These are phyloP conservation scores for Umbelopsis isabellina DNA, from an alignment of 192 early-diverging fungal species.

Conservation along the genomic window DNA sequence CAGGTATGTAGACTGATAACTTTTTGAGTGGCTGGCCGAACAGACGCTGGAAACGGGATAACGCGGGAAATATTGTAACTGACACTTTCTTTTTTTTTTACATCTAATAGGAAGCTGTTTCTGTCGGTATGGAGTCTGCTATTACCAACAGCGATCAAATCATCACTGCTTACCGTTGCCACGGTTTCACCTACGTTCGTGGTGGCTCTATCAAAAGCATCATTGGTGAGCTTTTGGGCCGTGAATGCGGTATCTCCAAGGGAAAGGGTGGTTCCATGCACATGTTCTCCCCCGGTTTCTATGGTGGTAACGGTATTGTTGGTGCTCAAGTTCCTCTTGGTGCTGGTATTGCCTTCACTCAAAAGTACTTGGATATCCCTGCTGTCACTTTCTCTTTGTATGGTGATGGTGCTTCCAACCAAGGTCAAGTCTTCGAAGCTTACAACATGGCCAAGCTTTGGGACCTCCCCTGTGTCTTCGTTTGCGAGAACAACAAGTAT, in stretches of 20 bases:
- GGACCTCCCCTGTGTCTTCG: constrained; percentile 91
- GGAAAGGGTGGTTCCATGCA: constrained; percentile 99
- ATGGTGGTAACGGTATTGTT: constrained; percentile 99
- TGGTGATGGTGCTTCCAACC: constrained; percentile 97
- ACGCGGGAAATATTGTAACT: constrained; percentile 2
- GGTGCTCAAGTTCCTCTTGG: constrained; percentile 93
- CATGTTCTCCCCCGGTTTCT: constrained; percentile 96
- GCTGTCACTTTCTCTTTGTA: constrained; percentile 91
- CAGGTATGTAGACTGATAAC: constrained; percentile 60
- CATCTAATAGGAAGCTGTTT: constrained; percentile 74
- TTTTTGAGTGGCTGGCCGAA: neutral
- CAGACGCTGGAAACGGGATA: constrained; percentile 4
- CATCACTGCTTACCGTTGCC: constrained; percentile 98
- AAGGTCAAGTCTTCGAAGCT: constrained; percentile 98
- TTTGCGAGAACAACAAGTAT: constrained; percentile 99
- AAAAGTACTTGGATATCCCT: constrained; percentile 83
- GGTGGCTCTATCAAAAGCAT: constrained; percentile 69
- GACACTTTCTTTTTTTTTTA: constrained; percentile 1
- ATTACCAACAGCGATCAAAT: constrained; percentile 88
- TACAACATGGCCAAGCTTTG: constrained; percentile 99
- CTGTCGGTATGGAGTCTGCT: constrained; percentile 92
- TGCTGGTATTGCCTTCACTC: constrained; percentile 86
- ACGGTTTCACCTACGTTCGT: constrained; percentile 93
- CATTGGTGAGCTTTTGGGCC: constrained; percentile 84
- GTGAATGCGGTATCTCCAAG: constrained; percentile 79